Base-by-base conservation (phyloP, 495 filamentous ascomycete species). In the Halenospora varia region DNA sequence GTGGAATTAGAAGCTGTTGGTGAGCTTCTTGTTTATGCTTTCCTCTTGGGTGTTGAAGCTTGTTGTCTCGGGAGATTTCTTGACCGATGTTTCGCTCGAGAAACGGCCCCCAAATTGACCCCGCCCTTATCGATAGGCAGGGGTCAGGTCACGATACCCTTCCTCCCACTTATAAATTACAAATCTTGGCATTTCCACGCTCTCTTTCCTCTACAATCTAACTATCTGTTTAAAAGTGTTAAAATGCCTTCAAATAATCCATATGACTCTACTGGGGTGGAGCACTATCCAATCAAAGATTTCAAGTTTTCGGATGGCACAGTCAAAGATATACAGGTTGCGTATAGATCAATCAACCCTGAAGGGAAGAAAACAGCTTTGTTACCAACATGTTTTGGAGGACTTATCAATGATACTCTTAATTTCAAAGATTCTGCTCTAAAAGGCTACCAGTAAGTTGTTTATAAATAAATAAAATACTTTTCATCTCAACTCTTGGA, bases 331-430 rank as follows among this genome's bases (percentile, higher is more conserved):
- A 67, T 74, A 48, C 69, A 67, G 23, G 57, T 80, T 15, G 75
- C 77, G 25, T 81, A 77, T 55, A 68, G 68, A 11, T 68, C 71
- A 8, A 68, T 73, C 65, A 76, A 76, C 42, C 70, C 70, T 10
- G 66, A 60, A 2, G 62, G 65, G 6, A 48, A 58, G 3, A 75
- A 77, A 46, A 61, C 48, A 1, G 72, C 67, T n/a, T 57, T 78
- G 25, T 69, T 80, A 23, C 73, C 72, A 18, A 81, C 78, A 3
- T 81, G 77, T 58, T 80, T 74, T 40, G 72, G 73, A 3, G 78
- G 78, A 20, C 65, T 66, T 40, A 68, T 81, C 29, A 66, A 74
- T 11, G 56, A 55, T 0, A 78, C 77, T 6, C 60, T 72, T 13
- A 75, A 66, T 50, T 78, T 80, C 25, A 20, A 53, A 8, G 52